phyloP scores from a whole-genome alignment of 2,329 filamentous ascomycete genomes.

The Pyrenophora graminea region DNA sequence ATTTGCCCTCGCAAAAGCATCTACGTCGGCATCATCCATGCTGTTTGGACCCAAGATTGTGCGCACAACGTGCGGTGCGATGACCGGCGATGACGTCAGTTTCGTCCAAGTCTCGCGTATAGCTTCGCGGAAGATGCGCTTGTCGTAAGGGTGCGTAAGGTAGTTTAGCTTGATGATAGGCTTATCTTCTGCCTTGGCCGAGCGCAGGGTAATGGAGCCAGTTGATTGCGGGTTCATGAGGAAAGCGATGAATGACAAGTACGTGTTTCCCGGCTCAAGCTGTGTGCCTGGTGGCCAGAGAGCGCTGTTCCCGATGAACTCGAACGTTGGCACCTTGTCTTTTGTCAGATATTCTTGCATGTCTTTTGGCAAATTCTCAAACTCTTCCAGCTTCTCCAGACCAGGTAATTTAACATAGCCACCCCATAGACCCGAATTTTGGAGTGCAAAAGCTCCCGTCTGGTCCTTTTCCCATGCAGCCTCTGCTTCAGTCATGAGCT shows the following conservation, averaged over 20 bases:
- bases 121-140: slow-evolving; percentile 35
- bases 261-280: slow-evolving; percentile 42
- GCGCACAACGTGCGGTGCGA: slow-evolving; percentile 55
- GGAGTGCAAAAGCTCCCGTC: slow-evolving; percentile 38
- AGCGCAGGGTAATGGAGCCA: slow-evolving; percentile 59
- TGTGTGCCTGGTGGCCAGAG: slow-evolving; percentile 33
- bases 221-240: slow-evolving; percentile 57
- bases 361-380: slow-evolving; percentile 51
- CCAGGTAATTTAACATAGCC: slow-evolving; percentile 56
- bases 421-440: slow-evolving; percentile 56
- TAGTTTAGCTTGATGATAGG: slow-evolving; percentile 60
- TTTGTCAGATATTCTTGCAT: slow-evolving; percentile 53
- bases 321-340: slow-evolving; percentile 61
- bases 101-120: slow-evolving; percentile 48
- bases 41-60: slow-evolving; percentile 49
- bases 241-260: slow-evolving; percentile 44
- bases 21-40: slow-evolving; percentile 58
- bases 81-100: slow-evolving; percentile 54
- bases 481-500: slow-evolving; percentile 49
- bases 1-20: slow-evolving; percentile 36
- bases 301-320: slow-evolving; percentile 50
- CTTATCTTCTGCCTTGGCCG: slow-evolving; percentile 56
- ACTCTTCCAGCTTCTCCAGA: slow-evolving; percentile 47
- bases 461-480: slow-evolving; percentile 50
- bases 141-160: slow-evolving; percentile 60